Evolutionary conservation across 495 filamentous ascomycete species (phyloP).

Genomic region (Penicillium canescens): DNA sequence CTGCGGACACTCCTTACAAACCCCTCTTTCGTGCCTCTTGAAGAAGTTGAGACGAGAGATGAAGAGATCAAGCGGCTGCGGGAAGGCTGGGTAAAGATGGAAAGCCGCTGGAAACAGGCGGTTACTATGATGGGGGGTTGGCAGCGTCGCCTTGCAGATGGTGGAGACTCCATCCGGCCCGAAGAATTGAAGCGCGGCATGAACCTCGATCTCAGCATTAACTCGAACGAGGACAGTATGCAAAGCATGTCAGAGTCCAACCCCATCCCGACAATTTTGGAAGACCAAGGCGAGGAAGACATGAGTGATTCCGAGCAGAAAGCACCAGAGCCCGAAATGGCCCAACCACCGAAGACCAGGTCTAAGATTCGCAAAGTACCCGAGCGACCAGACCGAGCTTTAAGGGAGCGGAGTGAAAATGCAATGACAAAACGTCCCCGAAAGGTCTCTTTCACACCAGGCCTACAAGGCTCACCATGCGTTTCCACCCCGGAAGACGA

Average conservation of each 20-base stretch:
- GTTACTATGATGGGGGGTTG: slow-evolving; percentile 90
- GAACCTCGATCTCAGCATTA: slow-evolving; percentile 60
- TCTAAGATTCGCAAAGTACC: slow-evolving; percentile 26
- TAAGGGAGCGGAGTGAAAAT: slow-evolving; percentile 49
- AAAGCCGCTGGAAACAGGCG: slow-evolving; percentile 84
- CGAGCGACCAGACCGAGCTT: slow-evolving; percentile 31
- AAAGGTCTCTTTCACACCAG: slow-evolving; percentile 47
- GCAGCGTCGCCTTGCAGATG: slow-evolving; percentile 78
- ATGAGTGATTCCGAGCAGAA: slow-evolving; percentile 28
- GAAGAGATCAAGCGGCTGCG: slow-evolving; percentile 82
- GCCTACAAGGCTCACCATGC: slow-evolving; percentile 37
- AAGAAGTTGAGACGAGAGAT: slow-evolving; percentile 87
- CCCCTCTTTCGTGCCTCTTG: slow-evolving; percentile 93
- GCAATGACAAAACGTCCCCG: slow-evolving; percentile 34
- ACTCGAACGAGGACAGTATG: slow-evolving; percentile 46
- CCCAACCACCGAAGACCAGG: slow-evolving; percentile 9
- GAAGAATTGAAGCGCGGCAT: slow-evolving; percentile 82
- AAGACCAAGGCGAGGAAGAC: slow-evolving; percentile 54
- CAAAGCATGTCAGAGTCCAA: slow-evolving; percentile 37
- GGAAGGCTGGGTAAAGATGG: slow-evolving; percentile 89
- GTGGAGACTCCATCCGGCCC: slow-evolving; percentile 76
- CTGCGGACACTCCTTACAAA: slow-evolving; percentile 84
- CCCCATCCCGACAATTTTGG: slow-evolving; percentile 50
- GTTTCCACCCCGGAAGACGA: slow-evolving; percentile 31
- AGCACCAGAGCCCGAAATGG: slow-evolving; percentile 27